Base-by-base conservation (phyloP, 2,329 filamentous ascomycete genomes). In the Fusarium mexicanum region DNA sequence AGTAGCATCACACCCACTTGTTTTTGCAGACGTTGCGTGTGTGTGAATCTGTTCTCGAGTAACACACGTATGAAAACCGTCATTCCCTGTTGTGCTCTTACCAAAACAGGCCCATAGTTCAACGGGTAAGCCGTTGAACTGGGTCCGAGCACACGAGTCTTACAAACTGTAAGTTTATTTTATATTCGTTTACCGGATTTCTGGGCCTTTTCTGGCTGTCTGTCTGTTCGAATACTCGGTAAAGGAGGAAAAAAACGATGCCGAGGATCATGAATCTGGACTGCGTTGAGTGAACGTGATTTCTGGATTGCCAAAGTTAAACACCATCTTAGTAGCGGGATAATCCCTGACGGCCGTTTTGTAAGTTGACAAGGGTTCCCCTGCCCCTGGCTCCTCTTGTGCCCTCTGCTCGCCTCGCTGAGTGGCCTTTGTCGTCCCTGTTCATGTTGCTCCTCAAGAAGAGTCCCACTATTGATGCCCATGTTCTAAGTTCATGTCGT, bases 301-400 rank as follows among this genome's bases (percentile, higher is more conserved):
- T 67, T 57, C 50, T 43, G 26, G 58, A 37, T 64, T 73, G 72
- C 68, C 57, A 70, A 46, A 72, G 57, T 46, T 61, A 67, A 58
- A 61, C 44, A 57, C 60, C 40, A 50, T 26, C 67, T 38, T 43
- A 57, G 44, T 63, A 73, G 61, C 44, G 60, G 63, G 47, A 59
- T 62, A 55, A 62, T 69, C 61, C 73, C 73, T 70, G 73, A 54
- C 37, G 64, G 71, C 74, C 73, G 74, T 74, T 76, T 76, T 69
- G 74, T 29, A 64, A 51, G 47, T 43, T 17, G 51, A 68, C 71
- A 69, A 37, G 73, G 64, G 35, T 4, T 18, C 37, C 61, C 61
- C n/a, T 65, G 41, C 60, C 60, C 66, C 62, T 61, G 53, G 31
- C 44, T 63, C 59, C 59, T 69, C 53, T 61, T 62, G 48, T 67